These are phyloP conservation scores for Arabidopsis arenosa DNA, from an alignment of 345 rosid species.

Conservation along the genomic window DNA sequence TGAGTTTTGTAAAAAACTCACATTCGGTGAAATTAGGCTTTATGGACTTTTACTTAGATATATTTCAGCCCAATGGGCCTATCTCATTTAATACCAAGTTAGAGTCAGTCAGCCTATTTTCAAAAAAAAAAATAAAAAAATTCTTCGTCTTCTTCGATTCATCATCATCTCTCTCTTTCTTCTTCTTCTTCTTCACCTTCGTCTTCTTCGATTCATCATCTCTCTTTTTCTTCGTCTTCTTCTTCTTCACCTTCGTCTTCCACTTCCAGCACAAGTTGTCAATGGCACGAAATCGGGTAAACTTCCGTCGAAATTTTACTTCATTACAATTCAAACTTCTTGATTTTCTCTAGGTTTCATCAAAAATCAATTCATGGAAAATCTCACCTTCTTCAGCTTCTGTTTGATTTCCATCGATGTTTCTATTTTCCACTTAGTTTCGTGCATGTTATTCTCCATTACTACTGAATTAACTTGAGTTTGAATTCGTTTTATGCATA, in stretches of 20 bases:
- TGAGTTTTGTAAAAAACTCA: too few relatives aligned
- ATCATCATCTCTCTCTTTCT: slow-evolving; percentile 29
- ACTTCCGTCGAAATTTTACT: not conserved
- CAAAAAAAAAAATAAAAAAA: not conserved
- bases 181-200: slow-evolving; percentile 33
- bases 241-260: slow-evolving; percentile 39
- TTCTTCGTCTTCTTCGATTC: slow-evolving; percentile 26
- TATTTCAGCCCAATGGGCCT: slow-evolving; percentile 27
- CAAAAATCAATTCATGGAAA: slow-evolving; percentile 12
- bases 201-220: too few relatives aligned
- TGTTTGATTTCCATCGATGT: slow-evolving; percentile 5
- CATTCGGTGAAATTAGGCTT: too few relatives aligned
- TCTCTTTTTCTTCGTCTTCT: too few relatives aligned
- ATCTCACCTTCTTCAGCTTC: not conserved
- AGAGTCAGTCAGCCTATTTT: slow-evolving; percentile 2
- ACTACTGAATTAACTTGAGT: not conserved
- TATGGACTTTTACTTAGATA: slow-evolving; percentile 10
- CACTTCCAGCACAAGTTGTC: slow-evolving; percentile 26
- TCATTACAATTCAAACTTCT: not conserved
- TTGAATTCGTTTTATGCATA: slow-evolving; percentile 34
- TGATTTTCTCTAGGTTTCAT: not conserved
- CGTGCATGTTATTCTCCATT: not conserved
- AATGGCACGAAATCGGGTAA: slow-evolving; percentile 87
- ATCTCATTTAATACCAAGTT: not conserved
- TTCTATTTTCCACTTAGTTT: not conserved